phyloP scores from a whole-genome alignment of 208 protist genomes.

The Acanthamoeba sp. region DNA sequence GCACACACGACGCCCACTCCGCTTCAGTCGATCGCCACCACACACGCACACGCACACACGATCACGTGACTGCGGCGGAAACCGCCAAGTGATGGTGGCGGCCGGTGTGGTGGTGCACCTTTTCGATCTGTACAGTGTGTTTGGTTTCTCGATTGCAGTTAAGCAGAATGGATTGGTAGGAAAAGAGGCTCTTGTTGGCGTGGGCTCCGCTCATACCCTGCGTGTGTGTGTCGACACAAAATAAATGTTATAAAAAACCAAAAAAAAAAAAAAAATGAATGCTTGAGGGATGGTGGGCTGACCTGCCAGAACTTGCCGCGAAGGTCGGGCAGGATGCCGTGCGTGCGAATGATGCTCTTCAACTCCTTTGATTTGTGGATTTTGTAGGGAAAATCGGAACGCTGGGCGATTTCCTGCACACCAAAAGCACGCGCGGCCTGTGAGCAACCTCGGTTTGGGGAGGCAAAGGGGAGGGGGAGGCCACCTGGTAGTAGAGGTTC shows the following conservation, averaged over 20 bases:
- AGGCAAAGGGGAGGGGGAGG: no score
- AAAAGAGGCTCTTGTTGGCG: slow-evolving; percentile 64
- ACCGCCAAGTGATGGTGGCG: no score
- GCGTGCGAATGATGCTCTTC: slow-evolving; percentile 27
- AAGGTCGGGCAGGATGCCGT: slow-evolving; percentile 67
- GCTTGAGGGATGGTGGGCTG: neutral
- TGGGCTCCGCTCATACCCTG: slow-evolving; percentile 56
- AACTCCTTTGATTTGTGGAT: neutral
- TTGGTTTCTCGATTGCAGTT: slow-evolving; percentile 67
- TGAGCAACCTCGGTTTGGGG: neutral
- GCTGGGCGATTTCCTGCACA: slow-evolving; percentile 45
- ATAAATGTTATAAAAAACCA: no score
- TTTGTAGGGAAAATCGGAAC: neutral
- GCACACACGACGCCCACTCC: neutral
- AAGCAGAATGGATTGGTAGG: slow-evolving; percentile 54
- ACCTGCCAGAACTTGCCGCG: slow-evolving; percentile 72
- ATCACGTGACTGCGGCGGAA: no score
- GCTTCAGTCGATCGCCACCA: no score
- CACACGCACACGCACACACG: no score
- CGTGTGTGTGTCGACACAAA: no score
- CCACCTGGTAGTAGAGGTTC: slow-evolving; percentile 49
- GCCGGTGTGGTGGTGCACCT: no score
- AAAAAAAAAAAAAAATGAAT: neutral
- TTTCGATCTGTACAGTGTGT: slow-evolving; percentile 75
- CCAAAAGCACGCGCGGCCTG: neutral